These are phyloP conservation scores for Rhododendron ferrugineum DNA, from an alignment of 148 eudicot species.

Conservation along the genomic window DNA sequence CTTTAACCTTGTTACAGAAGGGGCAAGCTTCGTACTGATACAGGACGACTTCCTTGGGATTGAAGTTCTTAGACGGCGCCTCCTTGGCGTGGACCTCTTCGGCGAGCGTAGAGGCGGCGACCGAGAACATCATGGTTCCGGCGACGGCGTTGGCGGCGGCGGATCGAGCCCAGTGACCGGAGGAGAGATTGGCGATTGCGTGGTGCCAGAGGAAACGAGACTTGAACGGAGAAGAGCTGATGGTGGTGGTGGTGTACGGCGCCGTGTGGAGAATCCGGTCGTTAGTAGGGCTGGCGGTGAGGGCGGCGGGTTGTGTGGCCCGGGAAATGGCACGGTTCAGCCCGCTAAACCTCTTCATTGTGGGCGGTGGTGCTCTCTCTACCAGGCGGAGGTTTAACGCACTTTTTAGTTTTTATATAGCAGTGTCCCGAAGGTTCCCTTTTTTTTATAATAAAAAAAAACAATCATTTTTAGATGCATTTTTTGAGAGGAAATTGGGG, in stretches of 20 bases:
- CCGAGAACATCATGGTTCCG: conserved; percentile 41
- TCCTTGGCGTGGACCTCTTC: conserved; percentile 57
- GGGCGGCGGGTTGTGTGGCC: conserved; percentile 19
- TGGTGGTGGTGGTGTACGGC: conserved; percentile 12
- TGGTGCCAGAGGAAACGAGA: conserved; percentile 17
- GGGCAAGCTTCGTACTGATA: conserved; percentile 99
- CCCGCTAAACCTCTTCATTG: conserved; percentile 33
- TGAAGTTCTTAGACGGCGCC: conserved; percentile 19
- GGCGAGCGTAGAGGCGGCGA: conserved; percentile 34
- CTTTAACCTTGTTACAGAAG: conserved; percentile 95
- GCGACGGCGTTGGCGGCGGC: conserved; percentile 23
- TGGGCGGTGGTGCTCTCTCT: neutral
- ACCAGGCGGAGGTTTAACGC: neutral
- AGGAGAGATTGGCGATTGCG: conserved; percentile 5
- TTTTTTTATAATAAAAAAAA: no score
- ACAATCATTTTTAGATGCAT: neutral
- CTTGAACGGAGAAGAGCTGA: conserved; percentile 7
- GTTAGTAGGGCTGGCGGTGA: neutral
- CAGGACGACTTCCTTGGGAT: conserved; percentile 67
- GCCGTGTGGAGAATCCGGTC: conserved; percentile 23
- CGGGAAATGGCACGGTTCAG: conserved; percentile 27
- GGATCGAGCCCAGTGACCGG: neutral
- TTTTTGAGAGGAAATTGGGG: no score
- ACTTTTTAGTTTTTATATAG: neutral
- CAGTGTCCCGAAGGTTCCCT: neutral